Evolutionary conservation across 2,329 filamentous ascomycete genomes (phyloP).

Genomic region (Metarhizium robertsii): DNA sequence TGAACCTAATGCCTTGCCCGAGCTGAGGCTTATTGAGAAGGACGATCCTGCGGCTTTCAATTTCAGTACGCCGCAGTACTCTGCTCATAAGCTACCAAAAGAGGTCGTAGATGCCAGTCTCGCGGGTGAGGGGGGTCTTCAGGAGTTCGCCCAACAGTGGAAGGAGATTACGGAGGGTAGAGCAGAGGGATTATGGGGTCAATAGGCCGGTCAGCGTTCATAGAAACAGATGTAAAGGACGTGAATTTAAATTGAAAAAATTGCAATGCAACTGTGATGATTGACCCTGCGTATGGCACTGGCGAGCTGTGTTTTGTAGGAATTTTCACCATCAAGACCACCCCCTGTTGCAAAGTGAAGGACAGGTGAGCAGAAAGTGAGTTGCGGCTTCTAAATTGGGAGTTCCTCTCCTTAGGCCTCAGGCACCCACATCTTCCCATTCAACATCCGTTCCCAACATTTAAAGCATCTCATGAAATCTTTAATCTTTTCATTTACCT

Average conservation of each 20-base stretch:
- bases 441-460: background rate
- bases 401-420: background rate
- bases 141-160: constrained; percentile 74
- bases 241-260: background rate
- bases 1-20: constrained; percentile 55
- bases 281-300: too few species aligned
- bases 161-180: constrained; percentile 44
- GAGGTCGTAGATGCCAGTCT: constrained; percentile 73
- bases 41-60: constrained; percentile 85
- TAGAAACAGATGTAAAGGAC: background rate
- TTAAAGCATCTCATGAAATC: background rate
- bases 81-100: constrained; percentile 87
- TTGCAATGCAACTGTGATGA: background rate
- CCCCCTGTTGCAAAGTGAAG: background rate
- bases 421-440: constrained; percentile 5
- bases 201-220: constrained; percentile 11
- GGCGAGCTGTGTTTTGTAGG: background rate
- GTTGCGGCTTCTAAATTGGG: constrained; percentile 6
- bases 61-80: constrained; percentile 80
- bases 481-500: background rate
- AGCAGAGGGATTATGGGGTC: constrained; percentile 30
- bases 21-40: constrained; percentile 72
- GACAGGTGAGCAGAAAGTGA: constrained; percentile 8
- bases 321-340: background rate
- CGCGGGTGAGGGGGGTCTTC: constrained; percentile 64